Evolutionary conservation across 768 basidiomycete genomes (phyloP).

Genomic region (Psilocybe azurescens): DNA sequence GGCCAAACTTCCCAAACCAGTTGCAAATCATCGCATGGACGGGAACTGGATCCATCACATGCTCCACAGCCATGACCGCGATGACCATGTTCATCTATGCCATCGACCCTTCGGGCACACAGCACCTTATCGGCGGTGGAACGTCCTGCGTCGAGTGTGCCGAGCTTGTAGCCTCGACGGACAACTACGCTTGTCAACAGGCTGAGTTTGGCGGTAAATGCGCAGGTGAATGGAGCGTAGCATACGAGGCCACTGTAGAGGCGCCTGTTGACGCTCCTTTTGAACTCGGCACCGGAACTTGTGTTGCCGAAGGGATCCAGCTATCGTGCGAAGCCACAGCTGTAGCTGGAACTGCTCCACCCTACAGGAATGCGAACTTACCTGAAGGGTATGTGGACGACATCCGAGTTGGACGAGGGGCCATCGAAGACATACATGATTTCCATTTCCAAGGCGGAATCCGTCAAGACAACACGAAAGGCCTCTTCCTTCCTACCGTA

Average conservation of each 20-base stretch:
- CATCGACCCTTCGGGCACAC: background rate
- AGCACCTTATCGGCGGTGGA: background rate
- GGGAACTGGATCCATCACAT: background rate
- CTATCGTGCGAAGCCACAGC: background rate
- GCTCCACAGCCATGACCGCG: background rate
- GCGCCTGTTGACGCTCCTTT: background rate
- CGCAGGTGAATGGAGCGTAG: slow-evolving; percentile 8
- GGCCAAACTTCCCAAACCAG: slow-evolving; percentile 6
- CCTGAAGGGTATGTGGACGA: slow-evolving; percentile 7
- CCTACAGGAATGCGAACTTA: slow-evolving; percentile 3
- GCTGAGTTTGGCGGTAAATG: slow-evolving; percentile 3
- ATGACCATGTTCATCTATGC: background rate
- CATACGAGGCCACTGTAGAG: slow-evolving; percentile 6
- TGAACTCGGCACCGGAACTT: background rate
- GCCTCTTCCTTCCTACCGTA: background rate
- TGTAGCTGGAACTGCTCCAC: background rate
- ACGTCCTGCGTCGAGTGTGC: slow-evolving; percentile 1
- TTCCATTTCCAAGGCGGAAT: slow-evolving; percentile 3
- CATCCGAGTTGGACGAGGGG: background rate
- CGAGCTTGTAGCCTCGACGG: background rate
- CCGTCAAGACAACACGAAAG: slow-evolving; percentile 2
- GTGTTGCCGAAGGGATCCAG: background rate
- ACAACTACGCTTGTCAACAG: slow-evolving; percentile 7
- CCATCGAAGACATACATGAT: slow-evolving; percentile 3
- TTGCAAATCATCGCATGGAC: slow-evolving; percentile 1